Evolutionary conservation across 257 asterid genomes (phyloP).

Genomic region (Catharanthus roseus): DNA sequence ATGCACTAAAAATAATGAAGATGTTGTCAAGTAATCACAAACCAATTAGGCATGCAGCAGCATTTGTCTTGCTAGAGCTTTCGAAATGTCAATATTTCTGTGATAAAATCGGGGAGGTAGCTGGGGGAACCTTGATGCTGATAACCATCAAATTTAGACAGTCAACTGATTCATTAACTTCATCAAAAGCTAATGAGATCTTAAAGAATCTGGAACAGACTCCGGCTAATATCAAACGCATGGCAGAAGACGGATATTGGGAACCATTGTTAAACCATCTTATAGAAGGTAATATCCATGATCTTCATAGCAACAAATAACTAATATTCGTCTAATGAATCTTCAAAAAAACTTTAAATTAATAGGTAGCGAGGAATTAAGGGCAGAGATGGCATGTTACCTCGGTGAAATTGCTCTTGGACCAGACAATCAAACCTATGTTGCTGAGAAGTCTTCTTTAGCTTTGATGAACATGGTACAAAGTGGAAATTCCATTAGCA

Average conservation of each 20-base stretch:
- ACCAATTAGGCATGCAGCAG: constrained; percentile 60
- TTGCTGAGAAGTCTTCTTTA: constrained; percentile 69
- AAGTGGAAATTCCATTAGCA: constrained; percentile 36
- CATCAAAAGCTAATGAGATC: constrained; percentile 52
- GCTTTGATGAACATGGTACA: constrained; percentile 60
- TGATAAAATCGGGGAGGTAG: constrained; percentile 36
- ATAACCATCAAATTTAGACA: constrained; percentile 53
- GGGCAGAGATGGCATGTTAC: constrained; percentile 59
- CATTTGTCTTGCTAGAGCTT: constrained; percentile 49
- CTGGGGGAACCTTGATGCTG: constrained; percentile 75
- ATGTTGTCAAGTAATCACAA: constrained; percentile 56
- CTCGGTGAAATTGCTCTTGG: constrained; percentile 56
- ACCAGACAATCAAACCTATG: constrained; percentile 39
- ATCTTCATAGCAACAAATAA: background rate
- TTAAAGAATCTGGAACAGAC: constrained; percentile 60
- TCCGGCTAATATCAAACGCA: constrained; percentile 58
- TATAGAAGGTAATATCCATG: constrained; percentile 41
- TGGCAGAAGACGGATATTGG: constrained; percentile 83
- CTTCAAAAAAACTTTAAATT: background rate
- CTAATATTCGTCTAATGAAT: no score
- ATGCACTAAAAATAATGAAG: constrained; percentile 41
- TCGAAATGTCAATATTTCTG: constrained; percentile 40
- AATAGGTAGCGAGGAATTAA: constrained; percentile 60
- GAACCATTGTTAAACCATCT: constrained; percentile 64
- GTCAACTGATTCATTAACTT: constrained; percentile 40